These are phyloP conservation scores for Monosporascus sp. DNA, from an alignment of 2,329 filamentous ascomycete species.

Conservation along the genomic window DNA sequence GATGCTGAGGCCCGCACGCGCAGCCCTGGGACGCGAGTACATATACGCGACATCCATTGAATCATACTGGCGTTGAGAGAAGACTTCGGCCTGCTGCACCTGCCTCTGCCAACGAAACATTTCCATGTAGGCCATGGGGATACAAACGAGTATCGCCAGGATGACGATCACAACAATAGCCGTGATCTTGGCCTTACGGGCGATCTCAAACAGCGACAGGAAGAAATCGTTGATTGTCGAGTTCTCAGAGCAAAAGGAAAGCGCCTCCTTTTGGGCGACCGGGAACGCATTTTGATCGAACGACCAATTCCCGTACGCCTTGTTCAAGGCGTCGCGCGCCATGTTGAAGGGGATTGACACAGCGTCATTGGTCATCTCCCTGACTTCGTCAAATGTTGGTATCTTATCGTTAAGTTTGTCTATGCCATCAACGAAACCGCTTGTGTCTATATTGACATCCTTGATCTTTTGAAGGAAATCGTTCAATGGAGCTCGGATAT, in stretches of 20 bases:
- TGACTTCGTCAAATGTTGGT: constrained; percentile 76
- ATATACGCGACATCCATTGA: constrained; percentile 87
- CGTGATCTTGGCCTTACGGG: constrained; percentile 63
- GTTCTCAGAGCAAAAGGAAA: constrained; percentile 87
- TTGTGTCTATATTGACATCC: constrained; percentile 61
- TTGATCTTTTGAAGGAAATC: constrained; percentile 61
- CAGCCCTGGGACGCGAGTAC: constrained; percentile 72
- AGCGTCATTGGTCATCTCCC: constrained; percentile 72
- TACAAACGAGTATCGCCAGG: constrained; percentile 65
- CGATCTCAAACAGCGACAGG: constrained; percentile 59
- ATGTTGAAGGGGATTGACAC: constrained; percentile 77
- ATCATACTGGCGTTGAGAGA: constrained; percentile 64
- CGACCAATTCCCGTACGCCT: constrained; percentile 64
- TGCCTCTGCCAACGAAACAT: constrained; percentile 71
- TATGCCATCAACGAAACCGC: constrained; percentile 63
- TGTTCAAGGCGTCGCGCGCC: constrained; percentile 67
- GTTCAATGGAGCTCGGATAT: constrained; percentile 56
- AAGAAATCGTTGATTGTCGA: constrained; percentile 82
- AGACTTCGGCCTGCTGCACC: constrained; percentile 61
- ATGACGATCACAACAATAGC: constrained; percentile 72
- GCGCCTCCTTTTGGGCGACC: constrained; percentile 72
- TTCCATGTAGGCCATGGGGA: constrained; percentile 77
- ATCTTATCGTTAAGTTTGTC: constrained; percentile 70
- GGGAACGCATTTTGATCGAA: constrained; percentile 79
- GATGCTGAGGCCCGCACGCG: constrained; percentile 64